Evolutionary conservation across 495 filamentous ascomycete species (phyloP), one percentile per base, ranked within the genome.

Genomic region (Penicillium daleae): DNA sequence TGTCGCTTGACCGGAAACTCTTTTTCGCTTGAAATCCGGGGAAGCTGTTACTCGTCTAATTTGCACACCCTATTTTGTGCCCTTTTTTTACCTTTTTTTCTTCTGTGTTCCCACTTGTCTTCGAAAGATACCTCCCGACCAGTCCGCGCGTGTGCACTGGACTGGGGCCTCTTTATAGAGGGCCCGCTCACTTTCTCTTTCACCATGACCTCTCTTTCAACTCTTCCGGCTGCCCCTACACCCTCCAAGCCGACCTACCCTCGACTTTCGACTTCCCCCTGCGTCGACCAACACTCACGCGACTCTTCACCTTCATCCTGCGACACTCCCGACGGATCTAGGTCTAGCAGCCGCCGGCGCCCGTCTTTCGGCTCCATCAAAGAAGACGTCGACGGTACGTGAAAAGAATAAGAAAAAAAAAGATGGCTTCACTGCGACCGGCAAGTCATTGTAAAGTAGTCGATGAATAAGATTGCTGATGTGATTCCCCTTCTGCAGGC

Each of bases 311-410:
- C 75, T 42, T 71, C 71, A 4, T 60, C 69, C 35, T 78, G 76
- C 56, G 76, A 70, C 53, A 78, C 79, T 9, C 69, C 74, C 8
- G 72, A 77, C 68, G 70, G 73, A 9, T 82, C 79, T 22, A 68
- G 75, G 33, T 79, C 79, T 9, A 79, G 70, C 71, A 79, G 76
- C 60, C 69, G 71, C 42, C 78, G 77, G 31, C 76, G 78, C 57
- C 67, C 73, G 42, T 80, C 78, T 7, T 77, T 79, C 60, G 78
- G 77, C 59, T 80, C 78, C 3, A 78, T 82, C 66, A 79, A 80
- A 65, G 79, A 82, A 71, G 79, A 82, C 65, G 66, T 74, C 29
- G 74, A 75, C 69, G 78, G 78, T 80, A 60, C 27, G 58, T 60
- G 24, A 31, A 19, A 31, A 31, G n/a, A n/a, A n/a, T n/a, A n/a